Conservation (phyloP, 2,329 filamentous ascomycete species). For the Talaromyces sp. region DNA sequence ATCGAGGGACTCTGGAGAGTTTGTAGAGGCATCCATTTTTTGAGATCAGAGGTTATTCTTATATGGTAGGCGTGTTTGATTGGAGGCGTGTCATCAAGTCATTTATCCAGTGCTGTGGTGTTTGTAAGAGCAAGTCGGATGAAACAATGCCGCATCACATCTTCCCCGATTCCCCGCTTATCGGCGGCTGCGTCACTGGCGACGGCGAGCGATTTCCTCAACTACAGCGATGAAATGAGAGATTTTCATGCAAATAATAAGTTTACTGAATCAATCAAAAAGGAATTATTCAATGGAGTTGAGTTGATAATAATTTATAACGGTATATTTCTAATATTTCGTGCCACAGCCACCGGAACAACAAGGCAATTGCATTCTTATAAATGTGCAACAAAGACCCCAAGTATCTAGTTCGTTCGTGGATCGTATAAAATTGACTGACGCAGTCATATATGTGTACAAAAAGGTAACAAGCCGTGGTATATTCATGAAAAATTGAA, state of each 20-base stretch:
- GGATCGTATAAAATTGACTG: background rate
- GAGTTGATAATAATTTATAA: background rate
- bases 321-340: background rate
- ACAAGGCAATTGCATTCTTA: background rate
- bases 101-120: background rate
- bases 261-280: background rate
- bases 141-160: background rate
- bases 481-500: background rate
- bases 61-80: background rate
- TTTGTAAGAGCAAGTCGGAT: background rate
- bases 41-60: background rate
- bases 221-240: background rate
- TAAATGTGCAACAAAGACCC: background rate
- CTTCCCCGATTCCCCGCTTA: background rate
- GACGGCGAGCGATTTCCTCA: background rate
- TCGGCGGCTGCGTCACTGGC: background rate
- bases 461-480: background rate
- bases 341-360: background rate
- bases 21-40: background rate
- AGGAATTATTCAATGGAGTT: background rate
- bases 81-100: background rate
- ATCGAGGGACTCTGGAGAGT: slow-evolving; percentile 10
- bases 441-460: background rate
- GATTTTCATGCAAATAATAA: background rate
- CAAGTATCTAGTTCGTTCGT: background rate